phyloP scores from a whole-genome alignment of 768 basidiomycete genomes.

The Russula foetens region DNA sequence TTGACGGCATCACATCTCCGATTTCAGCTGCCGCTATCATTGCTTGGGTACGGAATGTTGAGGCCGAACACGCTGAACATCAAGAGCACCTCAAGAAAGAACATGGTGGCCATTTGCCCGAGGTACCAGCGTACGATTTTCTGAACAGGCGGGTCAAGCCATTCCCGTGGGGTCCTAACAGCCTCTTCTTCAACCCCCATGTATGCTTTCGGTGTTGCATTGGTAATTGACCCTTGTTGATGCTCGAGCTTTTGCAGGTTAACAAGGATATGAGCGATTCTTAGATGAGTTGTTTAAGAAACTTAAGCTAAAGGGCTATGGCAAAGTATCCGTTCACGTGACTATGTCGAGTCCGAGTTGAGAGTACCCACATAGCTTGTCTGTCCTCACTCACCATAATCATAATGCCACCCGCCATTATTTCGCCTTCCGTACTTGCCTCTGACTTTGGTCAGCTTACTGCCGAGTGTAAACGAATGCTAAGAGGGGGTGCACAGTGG shows the following conservation, averaged over 20 bases:
- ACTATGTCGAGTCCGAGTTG: neutral
- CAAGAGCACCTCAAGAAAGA: constrained; percentile 60
- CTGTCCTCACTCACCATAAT: neutral
- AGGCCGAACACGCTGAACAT: constrained; percentile 63
- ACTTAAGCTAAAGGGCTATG: no score
- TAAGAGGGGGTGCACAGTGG: constrained; percentile 93
- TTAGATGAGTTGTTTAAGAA: constrained; percentile 2
- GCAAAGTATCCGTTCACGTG: neutral
- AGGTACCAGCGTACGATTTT: constrained; percentile 65
- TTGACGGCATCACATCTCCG: neutral
- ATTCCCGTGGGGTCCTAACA: constrained; percentile 82
- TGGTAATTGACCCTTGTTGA: neutral
- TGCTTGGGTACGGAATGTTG: constrained; percentile 44
- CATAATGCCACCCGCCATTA: constrained; percentile 80
- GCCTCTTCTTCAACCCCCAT: constrained; percentile 71
- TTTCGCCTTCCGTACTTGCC: constrained; percentile 94
- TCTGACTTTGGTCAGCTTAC: constrained; percentile 94
- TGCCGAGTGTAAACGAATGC: constrained; percentile 95
- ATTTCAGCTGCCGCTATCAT: constrained; percentile 23
- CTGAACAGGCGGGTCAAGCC: constrained; percentile 70
- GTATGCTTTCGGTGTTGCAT: constrained; percentile 33
- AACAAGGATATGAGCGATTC: constrained; percentile 54
- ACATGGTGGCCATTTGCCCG: constrained; percentile 65
- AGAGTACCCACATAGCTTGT: neutral
- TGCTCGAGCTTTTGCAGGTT: constrained; percentile 30